A percentile compares a stretch with the other conserved stretches of the same genome.
Conservation (phyloP, 139 green algal genomes). For the Auxenochlorella protothecoides region DNA sequence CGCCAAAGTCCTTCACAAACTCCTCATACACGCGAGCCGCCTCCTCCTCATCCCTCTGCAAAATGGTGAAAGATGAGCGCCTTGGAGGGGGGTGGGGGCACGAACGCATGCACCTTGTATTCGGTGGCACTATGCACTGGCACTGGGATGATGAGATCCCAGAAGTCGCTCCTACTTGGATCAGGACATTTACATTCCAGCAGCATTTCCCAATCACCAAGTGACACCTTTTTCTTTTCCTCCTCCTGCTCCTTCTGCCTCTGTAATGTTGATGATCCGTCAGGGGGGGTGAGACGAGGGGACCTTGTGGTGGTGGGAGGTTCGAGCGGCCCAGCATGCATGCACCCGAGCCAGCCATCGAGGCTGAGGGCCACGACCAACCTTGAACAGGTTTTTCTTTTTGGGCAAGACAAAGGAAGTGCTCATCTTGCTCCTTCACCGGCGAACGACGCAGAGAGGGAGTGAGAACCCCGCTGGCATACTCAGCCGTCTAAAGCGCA, state of each 20-base stretch:
- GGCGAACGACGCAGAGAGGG: too few relatives aligned
- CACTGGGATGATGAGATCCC: too few relatives aligned
- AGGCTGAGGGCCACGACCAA: neutral
- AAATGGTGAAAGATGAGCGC: neutral
- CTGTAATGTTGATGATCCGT: slow-evolving; percentile 27
- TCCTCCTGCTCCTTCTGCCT: slow-evolving; percentile 83
- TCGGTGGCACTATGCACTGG: too few relatives aligned
- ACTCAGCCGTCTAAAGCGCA: too few relatives aligned
- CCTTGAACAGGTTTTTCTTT: slow-evolving; percentile 82
- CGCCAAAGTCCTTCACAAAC: slow-evolving; percentile 79
- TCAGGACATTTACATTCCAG: too few relatives aligned
- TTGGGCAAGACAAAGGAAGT: slow-evolving; percentile 28
- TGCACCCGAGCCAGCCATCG: too few relatives aligned
- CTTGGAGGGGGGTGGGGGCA: too few relatives aligned
- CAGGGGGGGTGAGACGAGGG: neutral
- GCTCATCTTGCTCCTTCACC: neutral
- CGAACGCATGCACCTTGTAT: too few relatives aligned
- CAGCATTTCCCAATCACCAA: neutral
- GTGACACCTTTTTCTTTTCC: slow-evolving; percentile 56
- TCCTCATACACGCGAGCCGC: slow-evolving; percentile 80
- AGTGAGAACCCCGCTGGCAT: too few relatives aligned
- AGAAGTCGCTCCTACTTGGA: too few relatives aligned
- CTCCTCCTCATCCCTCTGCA: slow-evolving; percentile 69
- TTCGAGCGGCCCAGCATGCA: too few relatives aligned
- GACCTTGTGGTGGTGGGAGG: neutral